Base-by-base conservation (phyloP, 106 monocot genomes). In the Dendrobium nobile region DNA sequence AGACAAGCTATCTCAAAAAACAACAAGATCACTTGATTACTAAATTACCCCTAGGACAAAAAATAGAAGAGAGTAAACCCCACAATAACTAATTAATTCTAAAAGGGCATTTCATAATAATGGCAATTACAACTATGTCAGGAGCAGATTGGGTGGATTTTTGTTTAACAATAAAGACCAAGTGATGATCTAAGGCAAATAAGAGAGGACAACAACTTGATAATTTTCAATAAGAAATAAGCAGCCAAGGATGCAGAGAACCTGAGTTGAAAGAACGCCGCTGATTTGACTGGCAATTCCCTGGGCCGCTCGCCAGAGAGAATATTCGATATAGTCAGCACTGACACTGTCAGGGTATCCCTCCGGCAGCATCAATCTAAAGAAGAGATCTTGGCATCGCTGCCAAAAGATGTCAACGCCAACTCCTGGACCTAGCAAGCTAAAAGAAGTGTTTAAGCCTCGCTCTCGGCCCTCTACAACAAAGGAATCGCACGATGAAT, bases 181-280 rank as follows among this genome's bases (percentile, higher is more conserved):
- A 56, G 9, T 19, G 56, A 17, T 56, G 13, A 56, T 61, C 8
- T 19, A 22, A 3, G 61, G n/a, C 4, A 61, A 61, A 61, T 20
- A 19, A 61, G 7, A 61, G 61, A n/a, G n/a, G 70, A 70, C 28
- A 37, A 37, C 70, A 70, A 24, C 3, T 28, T 4, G 4, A 37
- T 70, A 70, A 37, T 33, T 37, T 70, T 28, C 37, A 33, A 28
- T 28, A 70, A 70, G 70, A 70, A 65, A 65, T 65, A 26, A 51
- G 55, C 4, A 73, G 45, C 9, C 8, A 43, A 55, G 16, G 24
- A 5, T 56, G 16, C 7, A 19, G 54, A 77, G 18, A 65, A 98
- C 99, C 95, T 99, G 95, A 11, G 95, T 99, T 72, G 99, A 93
- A 74, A 99, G 91, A 17, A 99, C 95, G 16, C 93, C 93, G 64